A percentile compares a stretch with the other conserved stretches of the same genome.
Conservation (phyloP, 1,284 basidiomycete genomes). For the Ceratobasidium sp. region DNA sequence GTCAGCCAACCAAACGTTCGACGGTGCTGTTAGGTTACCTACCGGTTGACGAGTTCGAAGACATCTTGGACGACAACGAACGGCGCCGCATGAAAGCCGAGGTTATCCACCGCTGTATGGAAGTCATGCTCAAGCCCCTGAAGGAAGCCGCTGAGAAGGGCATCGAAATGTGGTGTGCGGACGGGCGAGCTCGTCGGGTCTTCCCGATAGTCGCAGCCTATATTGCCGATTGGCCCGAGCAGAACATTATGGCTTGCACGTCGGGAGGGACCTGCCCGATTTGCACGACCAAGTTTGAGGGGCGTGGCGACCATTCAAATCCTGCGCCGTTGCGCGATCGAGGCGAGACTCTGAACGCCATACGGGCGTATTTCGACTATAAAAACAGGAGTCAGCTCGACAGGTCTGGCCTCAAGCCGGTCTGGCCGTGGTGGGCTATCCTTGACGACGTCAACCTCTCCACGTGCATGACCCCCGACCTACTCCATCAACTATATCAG, state of each 20-base stretch:
- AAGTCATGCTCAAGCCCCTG: neutral
- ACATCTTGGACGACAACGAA: neutral
- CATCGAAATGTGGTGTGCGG: neutral
- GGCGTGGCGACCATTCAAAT: neutral
- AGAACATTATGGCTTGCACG: conserved; percentile 21
- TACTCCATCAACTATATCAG: conserved; percentile 50
- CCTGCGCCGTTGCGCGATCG: neutral
- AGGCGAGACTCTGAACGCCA: neutral
- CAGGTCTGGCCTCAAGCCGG: neutral
- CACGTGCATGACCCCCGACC: conserved; percentile 45
- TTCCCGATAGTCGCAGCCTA: neutral
- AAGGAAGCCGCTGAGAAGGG: neutral
- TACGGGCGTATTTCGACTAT: neutral
- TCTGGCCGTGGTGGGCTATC: conserved; percentile 46
- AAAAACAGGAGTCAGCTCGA: neutral
- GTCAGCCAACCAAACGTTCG: conserved; percentile 1
- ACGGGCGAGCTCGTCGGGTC: neutral
- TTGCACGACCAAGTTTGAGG: neutral
- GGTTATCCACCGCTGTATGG: neutral
- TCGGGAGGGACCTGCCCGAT: conserved; percentile 14
- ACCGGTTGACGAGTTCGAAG: conserved; percentile 4
- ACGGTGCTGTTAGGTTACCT: conserved; percentile 37
- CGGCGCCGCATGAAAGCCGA: neutral
- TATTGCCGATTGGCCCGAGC: neutral
- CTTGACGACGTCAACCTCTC: conserved; percentile 46